Percentiles rank a stretch among this genome's conserved stretches.
These are phyloP conservation scores for Dinochytrium kinnereticum DNA, from an alignment of 371 early-diverging fungal species.

Conservation along the genomic window DNA sequence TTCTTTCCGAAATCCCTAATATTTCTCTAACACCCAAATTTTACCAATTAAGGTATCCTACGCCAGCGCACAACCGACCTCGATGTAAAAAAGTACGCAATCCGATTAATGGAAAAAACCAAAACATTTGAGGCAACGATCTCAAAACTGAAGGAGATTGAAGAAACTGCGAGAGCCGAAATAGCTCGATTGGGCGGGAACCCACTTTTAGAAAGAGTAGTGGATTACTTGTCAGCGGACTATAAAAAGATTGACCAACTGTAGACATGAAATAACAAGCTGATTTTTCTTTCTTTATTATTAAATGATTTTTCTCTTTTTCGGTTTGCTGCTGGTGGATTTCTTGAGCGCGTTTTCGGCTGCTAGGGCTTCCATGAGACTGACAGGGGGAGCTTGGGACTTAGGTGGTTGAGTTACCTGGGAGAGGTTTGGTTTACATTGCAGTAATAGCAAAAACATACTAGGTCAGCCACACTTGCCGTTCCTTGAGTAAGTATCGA, in stretches of 20 bases:
- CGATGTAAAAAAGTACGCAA: constrained; percentile 86
- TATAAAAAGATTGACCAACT: constrained; percentile 18
- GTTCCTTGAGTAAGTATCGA: no score
- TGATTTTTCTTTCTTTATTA: not conserved
- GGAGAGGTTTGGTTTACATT: not conserved
- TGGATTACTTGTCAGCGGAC: constrained; percentile 47
- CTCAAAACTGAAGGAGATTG: constrained; percentile 62
- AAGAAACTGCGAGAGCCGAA: constrained; percentile 62
- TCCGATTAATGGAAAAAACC: constrained; percentile 77
- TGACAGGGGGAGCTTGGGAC: not conserved
- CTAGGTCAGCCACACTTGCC: no score
- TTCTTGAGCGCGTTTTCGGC: not conserved
- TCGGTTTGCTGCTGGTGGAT: not conserved
- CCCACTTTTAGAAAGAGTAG: constrained; percentile 60
- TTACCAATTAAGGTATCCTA: constrained; percentile 74
- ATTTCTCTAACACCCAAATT: no score
- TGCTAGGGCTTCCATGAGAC: constrained; percentile 2
- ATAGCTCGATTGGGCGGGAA: constrained; percentile 81
- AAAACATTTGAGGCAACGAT: constrained; percentile 81
- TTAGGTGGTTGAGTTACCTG: not conserved
- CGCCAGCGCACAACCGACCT: constrained; percentile 79
- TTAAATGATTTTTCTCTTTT: constrained; percentile 13
- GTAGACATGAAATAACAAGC: no score
- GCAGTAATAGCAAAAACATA: no score
- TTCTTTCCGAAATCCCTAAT: not conserved